Evolutionary conservation across 2,329 filamentous ascomycete genomes (phyloP), one percentile per base, ranked within the genome.

Genomic region (Beauveria sp.): DNA sequence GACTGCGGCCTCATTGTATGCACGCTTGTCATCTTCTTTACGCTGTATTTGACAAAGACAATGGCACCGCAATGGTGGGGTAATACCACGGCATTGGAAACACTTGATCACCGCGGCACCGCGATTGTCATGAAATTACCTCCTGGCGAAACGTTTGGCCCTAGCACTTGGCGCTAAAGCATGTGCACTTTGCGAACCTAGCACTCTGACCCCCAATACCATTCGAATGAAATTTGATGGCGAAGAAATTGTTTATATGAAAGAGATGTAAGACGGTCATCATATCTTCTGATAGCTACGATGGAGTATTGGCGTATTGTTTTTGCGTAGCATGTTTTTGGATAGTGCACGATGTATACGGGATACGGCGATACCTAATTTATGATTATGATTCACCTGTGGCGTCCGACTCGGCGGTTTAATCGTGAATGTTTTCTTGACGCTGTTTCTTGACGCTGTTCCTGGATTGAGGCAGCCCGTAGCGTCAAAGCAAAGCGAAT

Each of bases 21-120:
- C 40, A 87, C 86, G 0, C 80, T 91, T 42, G 71, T 91, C 62
- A 86, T 91, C 62, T 89, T 91, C 76, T 84, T 89, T 66, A 81
- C 85, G 1, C 74, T 91, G 30, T 84, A 85, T 61, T 71, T 90
- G 65, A 86, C 86, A 2, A 75, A 78, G 40, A 78, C 79, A 9
- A 68, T 70, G 3, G 75, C 83, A 62, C 84, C 86, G 0, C 68
- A 77, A 10, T 91, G 88, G 86, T 88, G 82, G 75, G 84, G 84
- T 10, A 87, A 87, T 64, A 70, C 74, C 22, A 76, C 72, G 7
- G 77, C 77, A 3, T 68, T 77, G 51, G 63, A 75, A 34, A 85
- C 81, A 3, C 67, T 80, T 58, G 83, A 85, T 65, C 74, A 75
- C 65, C 64, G 64, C 22, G 74, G 70, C 5, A 65, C 67, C n/a